Conservation (phyloP, 768 basidiomycete genomes). For the Chalciporus sphaerocephalus region DNA sequence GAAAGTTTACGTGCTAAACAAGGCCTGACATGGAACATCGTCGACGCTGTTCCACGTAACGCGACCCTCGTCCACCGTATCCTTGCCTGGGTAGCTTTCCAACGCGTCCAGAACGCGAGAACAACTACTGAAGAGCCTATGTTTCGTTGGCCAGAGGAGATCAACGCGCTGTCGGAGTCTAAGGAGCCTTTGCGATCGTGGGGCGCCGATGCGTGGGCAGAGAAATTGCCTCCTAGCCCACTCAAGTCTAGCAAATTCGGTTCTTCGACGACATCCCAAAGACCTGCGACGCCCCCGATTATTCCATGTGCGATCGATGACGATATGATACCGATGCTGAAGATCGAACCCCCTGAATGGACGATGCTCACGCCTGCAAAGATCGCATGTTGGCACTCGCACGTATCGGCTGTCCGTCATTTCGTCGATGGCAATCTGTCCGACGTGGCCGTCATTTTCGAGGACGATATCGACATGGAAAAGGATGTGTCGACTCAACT, state of each 20-base stretch:
- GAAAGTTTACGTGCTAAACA: conserved; percentile 46
- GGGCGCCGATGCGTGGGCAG: conserved; percentile 24
- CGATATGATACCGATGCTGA: conserved; percentile 34
- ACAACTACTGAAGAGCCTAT: neutral
- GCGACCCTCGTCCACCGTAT: conserved; percentile 39
- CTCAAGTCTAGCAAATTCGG: neutral
- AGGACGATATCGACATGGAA: conserved; percentile 82
- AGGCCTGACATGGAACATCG: conserved; percentile 49
- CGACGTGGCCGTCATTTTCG: conserved; percentile 54
- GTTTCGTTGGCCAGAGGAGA: conserved; percentile 40
- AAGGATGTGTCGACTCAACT: conserved; percentile 46
- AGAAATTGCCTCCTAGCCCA: conserved; percentile 1
- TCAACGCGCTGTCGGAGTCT: conserved; percentile 25
- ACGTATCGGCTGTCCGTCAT: conserved; percentile 47
- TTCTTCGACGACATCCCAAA: neutral
- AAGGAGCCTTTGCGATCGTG: conserved; percentile 4
- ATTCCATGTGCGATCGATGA: conserved; percentile 45
- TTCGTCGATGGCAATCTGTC: conserved; percentile 32
- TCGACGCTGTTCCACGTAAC: conserved; percentile 44
- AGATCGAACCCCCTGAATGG: conserved; percentile 38
- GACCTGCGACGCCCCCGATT: conserved; percentile 20
- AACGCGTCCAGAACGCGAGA: neutral
- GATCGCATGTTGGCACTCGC: conserved; percentile 72
- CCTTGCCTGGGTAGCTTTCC: conserved; percentile 37
- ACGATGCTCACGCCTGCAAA: conserved; percentile 54